Base-by-base conservation (phyloP, 2,329 filamentous ascomycete genomes). In the Pyrenochaeta sp. region DNA sequence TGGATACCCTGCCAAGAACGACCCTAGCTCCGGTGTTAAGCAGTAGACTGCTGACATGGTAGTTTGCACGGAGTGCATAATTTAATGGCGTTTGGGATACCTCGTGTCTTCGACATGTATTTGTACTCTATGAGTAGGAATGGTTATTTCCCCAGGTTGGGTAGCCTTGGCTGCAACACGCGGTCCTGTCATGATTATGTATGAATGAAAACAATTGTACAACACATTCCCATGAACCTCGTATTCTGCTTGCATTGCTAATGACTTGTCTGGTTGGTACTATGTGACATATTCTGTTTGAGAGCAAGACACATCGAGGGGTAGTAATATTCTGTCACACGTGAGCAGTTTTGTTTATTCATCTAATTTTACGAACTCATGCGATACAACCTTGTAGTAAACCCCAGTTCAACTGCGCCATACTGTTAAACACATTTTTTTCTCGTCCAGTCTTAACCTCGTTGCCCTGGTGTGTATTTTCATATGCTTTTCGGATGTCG, bases 1-100 rank as follows among this genome's bases (percentile, higher is more conserved):
- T 47, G 78, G 78, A 48, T 79, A 80, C 61, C 77, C 78, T 15
- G 52, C 72, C 51, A 78, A 80, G 73, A 79, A 65, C 54, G 78
- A 81, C 56, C 77, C 78, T 25, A 68, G 71, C 53, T 64, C 59
- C 34, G 70, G 68, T 24, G 27, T 69, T 39, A 67, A 68, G 57
- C 52, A 71, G 50, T 63, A 69, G 50, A 51, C n/a, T 47, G 28
- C 28, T 19, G 27, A 19, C 24, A 10, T n/a, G 22, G 25, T n/a
- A 2, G 13, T 3, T 13, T 27, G 24, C 5, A 13, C 8, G 42
- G n/a, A 27, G 25, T 44, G 24, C 22, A 44, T 15, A 12, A 5
- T 28, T 27, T 4, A 4, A 28, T 2, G 24, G 24, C 24, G 24
- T 44, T 61, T 54, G 28, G 45, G 44, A 59, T 49, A 52, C 13